Percentiles rank a stretch among this genome's conserved stretches.
Conservation (phyloP, 2,329 filamentous ascomycete species). For the Hymenoscyphus albidus region DNA sequence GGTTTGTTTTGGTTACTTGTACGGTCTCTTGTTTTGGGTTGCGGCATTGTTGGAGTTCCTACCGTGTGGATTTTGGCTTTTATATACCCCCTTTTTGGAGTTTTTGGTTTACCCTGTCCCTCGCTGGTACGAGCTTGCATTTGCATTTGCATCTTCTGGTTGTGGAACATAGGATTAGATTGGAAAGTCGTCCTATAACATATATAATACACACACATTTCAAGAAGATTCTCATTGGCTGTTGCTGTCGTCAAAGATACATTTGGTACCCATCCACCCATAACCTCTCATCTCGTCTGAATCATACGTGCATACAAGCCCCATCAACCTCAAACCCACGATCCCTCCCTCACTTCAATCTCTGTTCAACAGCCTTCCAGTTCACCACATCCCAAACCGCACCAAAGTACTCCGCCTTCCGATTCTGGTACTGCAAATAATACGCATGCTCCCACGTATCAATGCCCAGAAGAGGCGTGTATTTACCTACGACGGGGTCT, state of each 20-base stretch:
- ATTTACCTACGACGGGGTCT: constrained; percentile 81
- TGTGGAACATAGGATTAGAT: not conserved
- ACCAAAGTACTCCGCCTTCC: constrained; percentile 92
- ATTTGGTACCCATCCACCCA: not conserved
- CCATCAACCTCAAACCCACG: not conserved
- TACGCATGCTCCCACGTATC: constrained; percentile 97
- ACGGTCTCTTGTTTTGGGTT: not conserved
- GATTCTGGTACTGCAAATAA: constrained; percentile 94
- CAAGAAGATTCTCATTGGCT: not conserved
- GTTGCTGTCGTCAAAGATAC: not conserved
- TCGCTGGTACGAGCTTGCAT: not conserved
- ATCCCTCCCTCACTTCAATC: constrained; percentile 48
- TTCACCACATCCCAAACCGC: constrained; percentile 94
- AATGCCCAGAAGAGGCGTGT: constrained; percentile 77
- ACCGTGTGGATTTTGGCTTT: not conserved
- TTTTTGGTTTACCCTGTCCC: not conserved
- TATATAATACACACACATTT: not conserved
- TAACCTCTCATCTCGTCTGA: not conserved
- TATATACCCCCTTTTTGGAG: not conserved
- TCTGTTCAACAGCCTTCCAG: constrained; percentile 85
- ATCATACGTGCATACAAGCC: constrained; percentile 2
- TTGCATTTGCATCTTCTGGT: not conserved
- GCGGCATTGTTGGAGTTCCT: not conserved
- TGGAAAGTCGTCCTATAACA: not conserved
- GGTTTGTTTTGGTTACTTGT: not conserved